Conservation (phyloP, 2,329 filamentous ascomycete species). For the Periglandula ipomoeae region DNA sequence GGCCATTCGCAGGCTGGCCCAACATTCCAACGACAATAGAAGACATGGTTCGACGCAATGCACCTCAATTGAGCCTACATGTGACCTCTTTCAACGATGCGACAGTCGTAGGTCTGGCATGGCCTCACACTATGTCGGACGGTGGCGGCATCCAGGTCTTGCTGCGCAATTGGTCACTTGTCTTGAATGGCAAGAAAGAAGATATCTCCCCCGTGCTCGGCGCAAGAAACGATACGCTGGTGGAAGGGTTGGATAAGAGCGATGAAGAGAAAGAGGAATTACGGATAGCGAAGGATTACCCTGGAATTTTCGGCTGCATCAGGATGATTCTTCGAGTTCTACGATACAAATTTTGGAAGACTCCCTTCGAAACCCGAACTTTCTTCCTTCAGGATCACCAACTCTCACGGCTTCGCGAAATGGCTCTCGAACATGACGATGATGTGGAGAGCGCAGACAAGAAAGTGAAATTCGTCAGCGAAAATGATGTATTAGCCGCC, state of each 20-base stretch:
- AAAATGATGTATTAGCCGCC: conserved; percentile 34
- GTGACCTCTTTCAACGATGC: conserved; percentile 38
- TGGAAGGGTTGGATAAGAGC: neutral
- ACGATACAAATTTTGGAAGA: conserved; percentile 23
- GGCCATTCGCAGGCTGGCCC: conserved; percentile 8
- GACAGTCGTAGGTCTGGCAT: conserved; percentile 36
- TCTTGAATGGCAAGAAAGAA: conserved; percentile 32
- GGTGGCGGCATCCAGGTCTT: conserved; percentile 32
- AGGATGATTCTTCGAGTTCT: conserved; percentile 25
- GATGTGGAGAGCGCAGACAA: neutral
- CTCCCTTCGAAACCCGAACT: conserved; percentile 23
- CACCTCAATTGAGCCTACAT: conserved; percentile 37
- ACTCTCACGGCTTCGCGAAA: conserved; percentile 22
- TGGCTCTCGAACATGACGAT: conserved; percentile 16
- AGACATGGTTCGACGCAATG: conserved; percentile 32
- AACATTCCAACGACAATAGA: conserved; percentile 19
- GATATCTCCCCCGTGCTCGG: conserved; percentile 28
- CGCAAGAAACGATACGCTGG: conserved; percentile 15
- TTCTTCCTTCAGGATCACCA: conserved; percentile 27
- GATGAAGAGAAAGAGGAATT: neutral
- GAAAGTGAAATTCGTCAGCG: conserved; percentile 30
- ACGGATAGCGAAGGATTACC: neutral
- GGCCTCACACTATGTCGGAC: conserved; percentile 39
- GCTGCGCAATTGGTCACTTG: conserved; percentile 34
- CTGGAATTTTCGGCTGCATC: conserved; percentile 17